Evolutionary conservation across 2,329 filamentous ascomycete genomes (phyloP).

Genomic region (Falciphora oryzae): DNA sequence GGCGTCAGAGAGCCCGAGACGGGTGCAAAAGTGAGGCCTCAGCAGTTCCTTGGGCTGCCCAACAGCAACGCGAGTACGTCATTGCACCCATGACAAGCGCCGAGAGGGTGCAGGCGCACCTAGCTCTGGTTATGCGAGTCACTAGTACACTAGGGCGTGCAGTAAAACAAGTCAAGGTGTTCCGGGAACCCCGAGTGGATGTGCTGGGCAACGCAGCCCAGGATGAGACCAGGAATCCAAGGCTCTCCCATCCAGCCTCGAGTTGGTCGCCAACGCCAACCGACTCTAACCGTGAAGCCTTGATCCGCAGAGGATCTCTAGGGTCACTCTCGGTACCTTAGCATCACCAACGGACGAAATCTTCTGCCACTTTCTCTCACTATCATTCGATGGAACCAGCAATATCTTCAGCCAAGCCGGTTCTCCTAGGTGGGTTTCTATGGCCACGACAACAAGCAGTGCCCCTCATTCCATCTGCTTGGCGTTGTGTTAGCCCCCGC

Average conservation of each 20-base stretch:
- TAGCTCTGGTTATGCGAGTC: background rate
- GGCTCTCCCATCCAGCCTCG: too few species aligned
- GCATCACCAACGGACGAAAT: background rate
- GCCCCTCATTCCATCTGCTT: too few species aligned
- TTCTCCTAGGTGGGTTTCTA: too few species aligned
- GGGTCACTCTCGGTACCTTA: background rate
- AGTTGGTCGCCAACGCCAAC: background rate
- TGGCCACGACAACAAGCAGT: too few species aligned
- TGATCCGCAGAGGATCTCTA: background rate
- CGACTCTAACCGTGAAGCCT: background rate
- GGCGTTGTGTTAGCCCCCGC: too few species aligned
- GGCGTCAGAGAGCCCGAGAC: background rate
- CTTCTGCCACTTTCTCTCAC: background rate
- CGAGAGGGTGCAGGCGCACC: background rate
- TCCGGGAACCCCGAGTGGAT: background rate
- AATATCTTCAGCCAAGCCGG: background rate
- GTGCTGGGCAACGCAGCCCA: background rate
- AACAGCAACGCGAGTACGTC: background rate
- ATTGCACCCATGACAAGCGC: background rate
- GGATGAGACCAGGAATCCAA: too few species aligned
- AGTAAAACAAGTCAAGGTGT: background rate
- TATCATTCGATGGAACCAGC: background rate
- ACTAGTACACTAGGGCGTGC: background rate
- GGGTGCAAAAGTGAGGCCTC: background rate
- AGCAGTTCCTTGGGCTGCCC: background rate